A percentile compares a stretch with the other conserved stretches of the same genome.
phyloP scores from a whole-genome alignment of 805 yeast species.

The Komagataella kurtzmanii region DNA sequence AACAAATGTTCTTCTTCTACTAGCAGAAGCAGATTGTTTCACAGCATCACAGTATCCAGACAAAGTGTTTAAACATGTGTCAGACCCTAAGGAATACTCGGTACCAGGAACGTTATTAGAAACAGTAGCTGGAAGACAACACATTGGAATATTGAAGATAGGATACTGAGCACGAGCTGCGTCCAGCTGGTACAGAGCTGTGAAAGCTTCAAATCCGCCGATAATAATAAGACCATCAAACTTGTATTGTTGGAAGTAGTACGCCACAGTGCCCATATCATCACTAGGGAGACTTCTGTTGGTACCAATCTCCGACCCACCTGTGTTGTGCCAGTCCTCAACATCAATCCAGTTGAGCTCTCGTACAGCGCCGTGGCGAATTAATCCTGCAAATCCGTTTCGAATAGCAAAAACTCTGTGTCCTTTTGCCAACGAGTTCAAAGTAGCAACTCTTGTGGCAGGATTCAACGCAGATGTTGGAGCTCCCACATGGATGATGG shows the following conservation, averaged over 20 bases:
- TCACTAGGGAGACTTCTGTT: conserved; percentile 56
- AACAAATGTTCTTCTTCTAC: conserved; percentile 67
- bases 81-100: conserved; percentile 65
- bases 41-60: conserved; percentile 69
- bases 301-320: conserved; percentile 79
- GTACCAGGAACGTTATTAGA: conserved; percentile 78
- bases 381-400: conserved; percentile 64
- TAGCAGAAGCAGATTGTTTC: conserved; percentile 66
- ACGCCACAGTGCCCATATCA: conserved; percentile 61
- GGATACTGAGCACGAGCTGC: conserved; percentile 49
- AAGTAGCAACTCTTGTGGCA: conserved; percentile 63
- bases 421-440: conserved; percentile 64
- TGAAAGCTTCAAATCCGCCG: conserved; percentile 76
- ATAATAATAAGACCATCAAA: conserved; percentile 62
- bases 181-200: conserved; percentile 56
- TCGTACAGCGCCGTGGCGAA: conserved; percentile 46
- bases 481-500: conserved; percentile 68
- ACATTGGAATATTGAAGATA: conserved; percentile 65
- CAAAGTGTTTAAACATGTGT: conserved; percentile 60
- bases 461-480: conserved; percentile 72
- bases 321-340: conserved; percentile 59
- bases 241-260: conserved; percentile 51
- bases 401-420: conserved; percentile 60
- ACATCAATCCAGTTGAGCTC: conserved; percentile 55
- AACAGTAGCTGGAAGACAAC: conserved; percentile 66